phyloP scores from a whole-genome alignment of 2,329 filamentous ascomycete species.

The Tolypocladium capitatum region DNA sequence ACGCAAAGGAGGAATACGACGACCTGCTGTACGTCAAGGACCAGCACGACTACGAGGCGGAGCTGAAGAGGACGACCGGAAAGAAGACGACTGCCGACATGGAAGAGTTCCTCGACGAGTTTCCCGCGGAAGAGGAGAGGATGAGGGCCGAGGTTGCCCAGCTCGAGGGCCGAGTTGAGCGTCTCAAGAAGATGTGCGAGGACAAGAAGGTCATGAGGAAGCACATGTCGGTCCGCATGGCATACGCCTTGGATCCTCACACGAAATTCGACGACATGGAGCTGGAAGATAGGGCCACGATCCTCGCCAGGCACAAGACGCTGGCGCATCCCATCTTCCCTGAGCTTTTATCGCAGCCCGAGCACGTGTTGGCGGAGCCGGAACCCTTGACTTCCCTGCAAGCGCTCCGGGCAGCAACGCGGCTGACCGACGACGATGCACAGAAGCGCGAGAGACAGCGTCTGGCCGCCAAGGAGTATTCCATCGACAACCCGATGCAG shows the following conservation, averaged over 20 bases:
- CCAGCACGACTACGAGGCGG: slow-evolving; percentile 22
- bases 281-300: slow-evolving; percentile 18
- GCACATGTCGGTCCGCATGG: slow-evolving; percentile 24
- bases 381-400: slow-evolving; percentile 26
- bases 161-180: slow-evolving; percentile 18
- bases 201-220: slow-evolving; percentile 28
- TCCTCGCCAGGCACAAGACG: slow-evolving; percentile 10
- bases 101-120: slow-evolving; percentile 30
- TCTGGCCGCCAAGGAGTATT: slow-evolving; percentile 33
- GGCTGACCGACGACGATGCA: slow-evolving; percentile 22
- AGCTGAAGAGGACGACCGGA: slow-evolving; percentile 15
- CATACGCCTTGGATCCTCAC: slow-evolving; percentile 24
- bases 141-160: slow-evolving; percentile 19
- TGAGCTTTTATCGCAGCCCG: slow-evolving; percentile 34
- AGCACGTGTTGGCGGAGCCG: slow-evolving; percentile 25
- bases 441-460: slow-evolving; percentile 20
- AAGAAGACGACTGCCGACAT: slow-evolving; percentile 22
- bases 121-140: slow-evolving; percentile 20
- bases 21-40: slow-evolving; percentile 28
- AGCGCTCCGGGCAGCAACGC: slow-evolving; percentile 25
- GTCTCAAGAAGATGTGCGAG: slow-evolving; percentile 26
- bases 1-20: slow-evolving; percentile 32
- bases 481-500: slow-evolving; percentile 28
- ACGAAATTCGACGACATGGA: slow-evolving; percentile 27
- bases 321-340: slow-evolving; percentile 29